Percentiles rank a stretch among this genome's conserved stretches.
Conservation (phyloP, 2,329 filamentous ascomycete species). For the Cladophialophora bantiana region DNA sequence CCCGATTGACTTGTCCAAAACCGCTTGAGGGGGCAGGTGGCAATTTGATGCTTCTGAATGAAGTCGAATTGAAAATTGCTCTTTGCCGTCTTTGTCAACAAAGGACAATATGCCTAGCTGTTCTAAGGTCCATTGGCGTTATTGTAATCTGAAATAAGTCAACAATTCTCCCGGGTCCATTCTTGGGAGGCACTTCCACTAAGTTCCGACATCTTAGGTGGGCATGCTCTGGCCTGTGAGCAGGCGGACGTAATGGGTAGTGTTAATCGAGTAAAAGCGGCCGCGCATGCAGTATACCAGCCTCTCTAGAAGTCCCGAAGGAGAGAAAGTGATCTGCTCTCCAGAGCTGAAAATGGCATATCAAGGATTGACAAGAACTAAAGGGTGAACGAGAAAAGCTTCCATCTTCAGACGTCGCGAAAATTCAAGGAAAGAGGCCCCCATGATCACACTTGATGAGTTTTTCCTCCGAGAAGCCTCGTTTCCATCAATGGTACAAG, state of each 20-base stretch:
- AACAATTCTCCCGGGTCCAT: conserved; percentile 8
- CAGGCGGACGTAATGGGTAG: background rate
- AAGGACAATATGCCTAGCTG: conserved; percentile 26
- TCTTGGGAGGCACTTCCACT: background rate
- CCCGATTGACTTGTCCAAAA: conserved; percentile 18
- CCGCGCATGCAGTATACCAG: background rate
- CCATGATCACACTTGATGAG: background rate
- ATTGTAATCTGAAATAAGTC: background rate
- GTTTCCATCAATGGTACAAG: background rate
- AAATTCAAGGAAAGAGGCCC: background rate
- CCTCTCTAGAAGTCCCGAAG: background rate
- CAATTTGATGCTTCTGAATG: background rate
- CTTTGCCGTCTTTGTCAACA: conserved; percentile 19
- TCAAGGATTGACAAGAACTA: background rate
- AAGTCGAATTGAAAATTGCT: conserved; percentile 25
- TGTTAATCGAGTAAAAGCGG: background rate
- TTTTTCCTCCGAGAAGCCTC: background rate
- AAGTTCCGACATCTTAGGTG: background rate
- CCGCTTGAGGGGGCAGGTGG: background rate
- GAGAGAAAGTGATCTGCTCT: background rate
- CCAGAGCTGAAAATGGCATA: background rate
- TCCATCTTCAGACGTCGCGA: background rate
- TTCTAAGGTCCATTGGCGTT: conserved; percentile 11
- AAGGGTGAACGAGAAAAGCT: background rate
- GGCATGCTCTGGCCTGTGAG: background rate